Base-by-base conservation (phyloP, 495 filamentous ascomycete species). In the Hypoxylon cercidicola region DNA sequence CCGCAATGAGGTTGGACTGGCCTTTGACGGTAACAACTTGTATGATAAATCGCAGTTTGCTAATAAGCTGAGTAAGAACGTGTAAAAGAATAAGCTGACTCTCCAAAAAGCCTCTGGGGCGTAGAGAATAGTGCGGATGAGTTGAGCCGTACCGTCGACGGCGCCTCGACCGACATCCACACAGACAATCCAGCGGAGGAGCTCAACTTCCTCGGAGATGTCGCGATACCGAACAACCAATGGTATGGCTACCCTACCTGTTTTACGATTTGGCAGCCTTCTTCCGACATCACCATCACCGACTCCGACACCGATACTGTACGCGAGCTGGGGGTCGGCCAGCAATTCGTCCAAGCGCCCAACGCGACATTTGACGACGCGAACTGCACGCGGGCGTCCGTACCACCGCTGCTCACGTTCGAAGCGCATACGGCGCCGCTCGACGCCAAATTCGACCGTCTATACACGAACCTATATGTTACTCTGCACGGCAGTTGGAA, bases 41-140 rank as follows among this genome's bases (percentile, higher is more conserved):
- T 73, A 69, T 20, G 57, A 18, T 15, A 13, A 44, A n/a, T n/a
- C n/a, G n/a, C n/a, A n/a, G n/a, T n/a, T n/a, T n/a, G n/a, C n/a
- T n/a, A n/a, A n/a, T n/a, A 15, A 34, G 7, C 7, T 15, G 23
- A 45, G 15, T 21, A 16, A 19, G 30, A 47, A 30, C 3, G n/a
- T 13, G 10, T 4, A 21, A 16, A 4, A 43, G 66, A 88, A 69
- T 78, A 88, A 47, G 81, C 84, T 37, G 53, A 74, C 20, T 79
- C 69, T 1, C 81, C 84, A 18, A 79, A 78, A 28, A 76, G 71
- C 68, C 77, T 93, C 62, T 93, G 83, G 77, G 83, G 80, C 6
- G 89, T 93, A 15, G 90, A 93, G 71, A 93, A 93, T 68, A 87
- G 83, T 25, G 87, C 83, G 3, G 89, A 93, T 67, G 51, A 89